Conservation (phyloP, 805 yeast genomes). For the Ogataea polymorpha region DNA sequence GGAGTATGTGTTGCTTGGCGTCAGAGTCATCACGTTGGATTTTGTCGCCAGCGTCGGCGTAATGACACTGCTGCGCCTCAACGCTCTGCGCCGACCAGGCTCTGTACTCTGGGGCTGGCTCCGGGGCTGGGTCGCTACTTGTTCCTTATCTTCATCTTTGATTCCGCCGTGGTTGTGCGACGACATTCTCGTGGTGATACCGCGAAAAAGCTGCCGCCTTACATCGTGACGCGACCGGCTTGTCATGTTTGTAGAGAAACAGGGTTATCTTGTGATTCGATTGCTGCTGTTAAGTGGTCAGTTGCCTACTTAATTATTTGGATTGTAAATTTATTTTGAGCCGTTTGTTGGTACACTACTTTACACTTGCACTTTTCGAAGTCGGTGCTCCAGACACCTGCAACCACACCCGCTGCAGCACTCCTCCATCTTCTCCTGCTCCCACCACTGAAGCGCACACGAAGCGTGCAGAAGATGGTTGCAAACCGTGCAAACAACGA, state of each 20-base stretch:
- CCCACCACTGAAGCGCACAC: slow-evolving; percentile 86
- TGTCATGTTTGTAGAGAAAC: slow-evolving; percentile 16
- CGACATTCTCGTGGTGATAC: slow-evolving; percentile 31
- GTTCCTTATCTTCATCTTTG: slow-evolving; percentile 20
- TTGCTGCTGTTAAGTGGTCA: background rate
- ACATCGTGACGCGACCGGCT: slow-evolving; percentile 29
- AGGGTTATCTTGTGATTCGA: background rate
- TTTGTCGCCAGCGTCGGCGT: slow-evolving; percentile 25
- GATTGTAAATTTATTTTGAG: background rate
- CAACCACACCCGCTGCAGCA: slow-evolving; percentile 92
- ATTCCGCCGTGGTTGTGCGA: slow-evolving; percentile 20
- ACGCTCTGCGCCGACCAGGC: slow-evolving; percentile 9
- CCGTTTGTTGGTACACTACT: slow-evolving; percentile 4
- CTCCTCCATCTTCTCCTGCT: slow-evolving; percentile 39
- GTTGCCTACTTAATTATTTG: background rate
- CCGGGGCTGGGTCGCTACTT: slow-evolving; percentile 7
- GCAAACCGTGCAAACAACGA: slow-evolving; percentile 69
- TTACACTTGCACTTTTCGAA: slow-evolving; percentile 11
- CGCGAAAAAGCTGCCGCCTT: slow-evolving; percentile 34
- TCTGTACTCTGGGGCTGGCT: slow-evolving; percentile 10
- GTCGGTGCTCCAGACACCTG: slow-evolving; percentile 42
- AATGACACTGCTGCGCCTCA: slow-evolving; percentile 21
- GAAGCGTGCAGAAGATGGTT: slow-evolving; percentile 74
- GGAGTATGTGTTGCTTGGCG: slow-evolving; percentile 25
- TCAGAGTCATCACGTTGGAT: slow-evolving; percentile 16